These are phyloP conservation scores for Plasmodium ovale DNA, from an alignment of 169 alveolate genomes.

Conservation along the genomic window DNA sequence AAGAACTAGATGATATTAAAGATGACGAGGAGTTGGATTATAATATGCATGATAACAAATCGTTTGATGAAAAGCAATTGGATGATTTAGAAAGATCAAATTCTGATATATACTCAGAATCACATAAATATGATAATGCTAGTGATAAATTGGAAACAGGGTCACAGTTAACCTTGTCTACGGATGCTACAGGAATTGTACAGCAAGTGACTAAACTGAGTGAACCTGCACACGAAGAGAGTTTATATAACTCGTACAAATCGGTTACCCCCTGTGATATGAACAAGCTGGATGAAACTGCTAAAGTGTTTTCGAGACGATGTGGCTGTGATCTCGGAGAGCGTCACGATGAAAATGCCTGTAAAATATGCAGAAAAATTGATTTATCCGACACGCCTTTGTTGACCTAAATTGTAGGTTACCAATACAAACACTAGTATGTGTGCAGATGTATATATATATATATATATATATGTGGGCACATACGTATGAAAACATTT, in stretches of 20 bases:
- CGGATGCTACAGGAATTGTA: constrained; percentile 76
- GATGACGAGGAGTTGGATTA: constrained; percentile 76
- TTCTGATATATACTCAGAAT: constrained; percentile 68
- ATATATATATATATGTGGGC: background rate
- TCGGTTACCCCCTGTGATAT: constrained; percentile 83
- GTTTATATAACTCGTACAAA: constrained; percentile 51
- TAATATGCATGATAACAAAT: constrained; percentile 71
- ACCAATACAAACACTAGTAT: background rate
- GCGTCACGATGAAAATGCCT: constrained; percentile 83
- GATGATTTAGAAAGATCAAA: constrained; percentile 71
- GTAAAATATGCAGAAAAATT: constrained; percentile 81
- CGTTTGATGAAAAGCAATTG: constrained; percentile 50
- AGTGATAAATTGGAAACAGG: constrained; percentile 75
- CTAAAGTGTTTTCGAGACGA: constrained; percentile 80
- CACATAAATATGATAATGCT: constrained; percentile 61
- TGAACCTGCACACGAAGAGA: constrained; percentile 76
- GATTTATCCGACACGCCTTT: constrained; percentile 86
- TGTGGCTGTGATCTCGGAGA: constrained; percentile 87
- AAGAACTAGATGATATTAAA: constrained; percentile 7
- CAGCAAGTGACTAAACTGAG: constrained; percentile 77
- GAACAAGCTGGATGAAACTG: constrained; percentile 82
- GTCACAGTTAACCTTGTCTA: constrained; percentile 71
- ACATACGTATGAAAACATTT: background rate
- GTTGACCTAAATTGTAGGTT: constrained; percentile 64
- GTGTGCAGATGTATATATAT: constrained; percentile 5